Base-by-base conservation (phyloP, 495 filamentous ascomycete genomes). In the Tuber borchii region DNA sequence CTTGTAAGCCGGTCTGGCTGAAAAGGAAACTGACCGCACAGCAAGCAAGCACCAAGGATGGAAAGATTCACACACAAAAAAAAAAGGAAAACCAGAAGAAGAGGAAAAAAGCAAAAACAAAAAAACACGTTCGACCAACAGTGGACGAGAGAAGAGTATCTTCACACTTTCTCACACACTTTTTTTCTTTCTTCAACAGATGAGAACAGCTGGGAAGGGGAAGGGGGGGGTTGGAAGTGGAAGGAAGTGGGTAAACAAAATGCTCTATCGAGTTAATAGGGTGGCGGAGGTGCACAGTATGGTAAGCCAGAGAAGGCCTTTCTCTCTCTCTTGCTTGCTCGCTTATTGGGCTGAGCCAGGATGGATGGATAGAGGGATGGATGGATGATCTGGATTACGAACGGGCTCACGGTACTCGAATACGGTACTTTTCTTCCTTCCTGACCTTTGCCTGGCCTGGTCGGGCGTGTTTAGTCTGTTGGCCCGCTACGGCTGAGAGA, bases 231-330 rank as follows among this genome's bases (percentile, higher is more conserved):
- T 65, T 65, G 56, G 56, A 65, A 65, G 26, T 26, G 56, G 56
- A 65, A 65, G 56, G 56, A 65, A 65, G 56, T 65, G 56, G 31
- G 56, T 34, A 65, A 65, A 65, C 56, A 65, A 34, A 65, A 65
- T 31, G 56, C 56, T 65, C 56, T 8, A 65, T 34, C 17, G 7
- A 65, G 56, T 65, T 31, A 65, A 65, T 65, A 34, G 26, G 56
- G 56, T 65, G 56, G 56, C 56, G 26, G 56, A 1, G 26, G 56
- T 65, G 56, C 42, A 42, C 42, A 42, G 6, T 42, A 42, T 0
- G 42, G 42, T 17, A 26, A 65, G 56, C 26, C 31, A 65, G 10
- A 65, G 51, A n/a, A n/a, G 56, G 26, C 9, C 56, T 31, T 12
- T 6, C 56, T 31, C 56, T 14, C 20, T 26, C 51, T 2, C 26